phyloP scores from a whole-genome alignment of 441 rosid genomes.

The Breynia disticha region DNA sequence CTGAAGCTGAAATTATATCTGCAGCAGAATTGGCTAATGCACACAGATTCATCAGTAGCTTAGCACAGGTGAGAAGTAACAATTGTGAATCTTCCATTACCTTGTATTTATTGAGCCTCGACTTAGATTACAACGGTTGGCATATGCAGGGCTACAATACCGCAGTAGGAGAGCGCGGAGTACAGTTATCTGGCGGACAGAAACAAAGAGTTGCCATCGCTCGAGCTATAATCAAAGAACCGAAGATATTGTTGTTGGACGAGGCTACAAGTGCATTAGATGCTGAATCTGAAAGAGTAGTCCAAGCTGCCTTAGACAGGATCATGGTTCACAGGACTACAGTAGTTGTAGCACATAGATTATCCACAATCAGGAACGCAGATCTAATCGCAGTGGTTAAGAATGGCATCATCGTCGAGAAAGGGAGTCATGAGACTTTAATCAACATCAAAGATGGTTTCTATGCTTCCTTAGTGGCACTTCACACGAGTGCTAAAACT shows the following conservation, averaged over 20 bases:
- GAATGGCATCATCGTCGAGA: conserved; percentile 62
- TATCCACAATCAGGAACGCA: conserved; percentile 54
- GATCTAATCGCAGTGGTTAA: conserved; percentile 63
- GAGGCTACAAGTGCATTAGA: conserved; percentile 85
- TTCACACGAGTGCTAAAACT: conserved; percentile 39
- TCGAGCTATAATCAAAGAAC: conserved; percentile 57
- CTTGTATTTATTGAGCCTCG: not conserved
- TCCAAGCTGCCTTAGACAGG: conserved; percentile 55
- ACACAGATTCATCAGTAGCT: conserved; percentile 60
- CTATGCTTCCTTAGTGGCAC: conserved; percentile 57
- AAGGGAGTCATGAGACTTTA: conserved; percentile 52
- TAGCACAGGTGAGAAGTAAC: conserved; percentile 40
- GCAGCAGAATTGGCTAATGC: conserved; percentile 74
- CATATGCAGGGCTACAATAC: conserved; percentile 55
- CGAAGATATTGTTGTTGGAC: conserved; percentile 47
- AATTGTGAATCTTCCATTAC: not conserved
- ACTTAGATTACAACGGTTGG: not conserved
- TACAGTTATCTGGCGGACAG: conserved; percentile 69
- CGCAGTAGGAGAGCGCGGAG: conserved; percentile 69
- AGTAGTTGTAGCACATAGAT: conserved; percentile 60
- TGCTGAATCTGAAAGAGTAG: conserved; percentile 61
- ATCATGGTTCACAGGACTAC: conserved; percentile 57
- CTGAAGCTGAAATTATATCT: conserved; percentile 48
- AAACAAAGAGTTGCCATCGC: conserved; percentile 75
- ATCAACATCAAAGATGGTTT: conserved; percentile 44